Conservation (phyloP, 129 eudicot species). For the Escallonia herrerae region DNA sequence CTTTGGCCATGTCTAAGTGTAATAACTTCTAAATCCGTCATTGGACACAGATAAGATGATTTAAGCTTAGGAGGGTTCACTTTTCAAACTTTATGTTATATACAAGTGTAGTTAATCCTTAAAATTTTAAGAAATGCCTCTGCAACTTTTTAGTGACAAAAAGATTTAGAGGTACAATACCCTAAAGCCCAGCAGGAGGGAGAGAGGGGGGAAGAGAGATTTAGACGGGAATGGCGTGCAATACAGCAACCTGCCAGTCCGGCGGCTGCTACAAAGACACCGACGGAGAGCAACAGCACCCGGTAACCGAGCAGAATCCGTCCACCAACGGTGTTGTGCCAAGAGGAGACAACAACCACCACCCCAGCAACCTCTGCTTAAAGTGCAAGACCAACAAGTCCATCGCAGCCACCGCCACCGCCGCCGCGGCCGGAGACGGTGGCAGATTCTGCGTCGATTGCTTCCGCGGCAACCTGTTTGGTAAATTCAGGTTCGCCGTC, state of each 20-base stretch:
- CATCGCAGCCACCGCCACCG: slow-evolving; percentile 33
- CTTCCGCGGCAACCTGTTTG: slow-evolving; percentile 72
- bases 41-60: too few relatives aligned
- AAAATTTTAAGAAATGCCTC: too few relatives aligned
- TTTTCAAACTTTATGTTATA: too few relatives aligned
- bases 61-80: too few relatives aligned
- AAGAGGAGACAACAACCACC: slow-evolving; percentile 6
- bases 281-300: slow-evolving; percentile 5
- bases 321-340: not conserved
- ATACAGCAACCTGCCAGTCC: slow-evolving; percentile 43
- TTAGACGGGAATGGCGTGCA: slow-evolving; percentile 48
- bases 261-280: slow-evolving; percentile 49
- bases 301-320: slow-evolving; percentile 8
- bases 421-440: slow-evolving; percentile 41
- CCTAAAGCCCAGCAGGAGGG: too few relatives aligned
- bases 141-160: too few relatives aligned
- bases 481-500: slow-evolving; percentile 82
- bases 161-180: too few relatives aligned
- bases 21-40: too few relatives aligned
- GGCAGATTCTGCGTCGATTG: slow-evolving; percentile 66
- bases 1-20: too few relatives aligned
- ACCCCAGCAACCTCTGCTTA: slow-evolving; percentile 34
- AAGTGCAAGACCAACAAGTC: slow-evolving; percentile 81
- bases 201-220: not conserved
- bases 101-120: too few relatives aligned